phyloP scores from a whole-genome alignment of 2,329 filamentous ascomycete species.

The Penicillium sp. region DNA sequence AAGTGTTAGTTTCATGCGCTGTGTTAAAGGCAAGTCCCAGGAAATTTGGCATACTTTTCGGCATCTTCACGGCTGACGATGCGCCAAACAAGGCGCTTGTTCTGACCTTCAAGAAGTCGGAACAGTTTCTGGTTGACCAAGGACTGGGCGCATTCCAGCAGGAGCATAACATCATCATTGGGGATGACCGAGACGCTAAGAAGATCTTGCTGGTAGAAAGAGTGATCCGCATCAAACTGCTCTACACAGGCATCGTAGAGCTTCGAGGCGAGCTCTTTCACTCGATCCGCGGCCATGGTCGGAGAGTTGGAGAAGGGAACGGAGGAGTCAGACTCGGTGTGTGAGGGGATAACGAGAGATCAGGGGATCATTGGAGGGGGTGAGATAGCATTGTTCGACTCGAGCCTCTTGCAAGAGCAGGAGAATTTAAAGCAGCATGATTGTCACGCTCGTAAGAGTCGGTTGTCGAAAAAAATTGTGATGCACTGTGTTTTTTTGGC shows the following conservation, averaged over 20 bases:
- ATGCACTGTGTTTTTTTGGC: slow-evolving; percentile 29
- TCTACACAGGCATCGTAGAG: slow-evolving; percentile 47
- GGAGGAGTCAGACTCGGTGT: slow-evolving; percentile 7
- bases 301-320: slow-evolving; percentile 14
- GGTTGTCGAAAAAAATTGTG: slow-evolving; percentile 12
- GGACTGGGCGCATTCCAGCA: slow-evolving; percentile 46
- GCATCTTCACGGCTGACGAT: slow-evolving; percentile 50
- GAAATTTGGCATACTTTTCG: slow-evolving; percentile 41
- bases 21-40: not conserved
- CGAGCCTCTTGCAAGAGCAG: slow-evolving; percentile 17
- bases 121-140: slow-evolving; percentile 49
- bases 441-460: not conserved
- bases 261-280: slow-evolving; percentile 42
- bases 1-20: slow-evolving; percentile 9
- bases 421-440: slow-evolving; percentile 20
- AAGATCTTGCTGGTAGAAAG: slow-evolving; percentile 50
- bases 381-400: slow-evolving; percentile 35
- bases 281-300: slow-evolving; percentile 37
- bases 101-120: slow-evolving; percentile 44
- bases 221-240: slow-evolving; percentile 41
- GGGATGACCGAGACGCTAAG: slow-evolving; percentile 45
- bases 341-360: slow-evolving; percentile 1
- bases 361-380: slow-evolving; percentile 31
- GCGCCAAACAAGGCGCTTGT: slow-evolving; percentile 49
- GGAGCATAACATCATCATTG: slow-evolving; percentile 42